phyloP scores from a whole-genome alignment of 305 asterid genomes.

The Solanum hybrid region DNA sequence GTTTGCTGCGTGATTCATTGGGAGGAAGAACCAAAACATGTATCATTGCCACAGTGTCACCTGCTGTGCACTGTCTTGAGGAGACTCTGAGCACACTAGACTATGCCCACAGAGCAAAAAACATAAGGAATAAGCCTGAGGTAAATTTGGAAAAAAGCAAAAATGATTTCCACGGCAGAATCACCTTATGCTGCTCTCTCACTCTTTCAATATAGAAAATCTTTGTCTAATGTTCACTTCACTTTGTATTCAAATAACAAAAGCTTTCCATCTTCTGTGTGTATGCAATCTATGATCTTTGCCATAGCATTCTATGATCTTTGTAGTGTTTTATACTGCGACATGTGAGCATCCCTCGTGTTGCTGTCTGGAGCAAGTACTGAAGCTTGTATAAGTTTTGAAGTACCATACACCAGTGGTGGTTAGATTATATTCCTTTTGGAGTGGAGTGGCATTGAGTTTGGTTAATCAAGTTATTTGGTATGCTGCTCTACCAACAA shows the following conservation, averaged over 20 bases:
- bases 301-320: not conserved
- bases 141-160: conserved; percentile 16
- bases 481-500: not conserved
- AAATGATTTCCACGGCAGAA: not conserved
- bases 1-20: conserved; percentile 81
- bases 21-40: conserved; percentile 95
- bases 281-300: not conserved
- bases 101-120: conserved; percentile 80
- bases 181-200: not conserved
- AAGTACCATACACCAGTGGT: not conserved
- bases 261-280: not conserved
- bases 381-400: not conserved
- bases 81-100: conserved; percentile 83
- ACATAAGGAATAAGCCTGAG: conserved; percentile 85
- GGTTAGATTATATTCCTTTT: not conserved
- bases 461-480: not conserved
- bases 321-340: not conserved
- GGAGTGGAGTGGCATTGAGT: not conserved
- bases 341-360: not conserved
- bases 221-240: not conserved
- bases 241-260: not conserved
- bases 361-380: not conserved
- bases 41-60: conserved; percentile 88
- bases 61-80: conserved; percentile 90
- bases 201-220: not conserved